Evolutionary conservation across 768 basidiomycete genomes (phyloP).

Genomic region (Termitomyces sp.): DNA sequence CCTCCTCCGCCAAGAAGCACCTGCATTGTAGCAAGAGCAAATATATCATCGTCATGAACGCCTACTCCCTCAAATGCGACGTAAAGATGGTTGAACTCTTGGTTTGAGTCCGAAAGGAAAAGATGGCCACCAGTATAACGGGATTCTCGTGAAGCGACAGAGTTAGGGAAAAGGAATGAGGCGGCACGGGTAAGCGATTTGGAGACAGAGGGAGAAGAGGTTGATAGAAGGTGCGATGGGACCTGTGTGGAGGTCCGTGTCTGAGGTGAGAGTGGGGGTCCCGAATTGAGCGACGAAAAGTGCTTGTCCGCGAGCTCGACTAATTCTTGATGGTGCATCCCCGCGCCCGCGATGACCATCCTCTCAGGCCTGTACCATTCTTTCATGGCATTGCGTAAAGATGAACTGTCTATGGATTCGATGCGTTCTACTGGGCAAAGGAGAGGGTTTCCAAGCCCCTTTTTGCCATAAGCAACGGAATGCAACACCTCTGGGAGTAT

Average conservation of each 20-base stretch:
- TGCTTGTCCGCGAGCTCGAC: slow-evolving; percentile 83
- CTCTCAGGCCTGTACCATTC: slow-evolving; percentile 92
- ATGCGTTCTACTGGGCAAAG: slow-evolving; percentile 87
- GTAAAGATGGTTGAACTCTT: slow-evolving; percentile 91
- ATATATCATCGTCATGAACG: slow-evolving; percentile 89
- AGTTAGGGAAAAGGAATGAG: slow-evolving; percentile 63
- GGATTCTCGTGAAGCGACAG: slow-evolving; percentile 35
- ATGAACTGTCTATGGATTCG: slow-evolving; percentile 54
- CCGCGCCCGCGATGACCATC: slow-evolving; percentile 94
- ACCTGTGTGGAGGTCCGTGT: slow-evolving; percentile 28
- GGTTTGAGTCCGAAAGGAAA: slow-evolving; percentile 54
- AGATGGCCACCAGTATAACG: slow-evolving; percentile 84
- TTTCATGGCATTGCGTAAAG: slow-evolving; percentile 60
- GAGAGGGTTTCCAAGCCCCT: slow-evolving; percentile 85
- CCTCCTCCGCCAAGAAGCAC: slow-evolving; percentile 94
- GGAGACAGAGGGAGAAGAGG: slow-evolving; percentile 48
- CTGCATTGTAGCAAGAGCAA: slow-evolving; percentile 90
- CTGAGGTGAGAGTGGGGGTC: slow-evolving; percentile 24
- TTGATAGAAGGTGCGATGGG: slow-evolving; percentile 57
- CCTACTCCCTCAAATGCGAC: slow-evolving; percentile 90
- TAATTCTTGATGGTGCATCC: slow-evolving; percentile 86
- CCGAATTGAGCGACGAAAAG: slow-evolving; percentile 66
- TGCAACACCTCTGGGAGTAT: slow-evolving; percentile 91
- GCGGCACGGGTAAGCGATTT: slow-evolving; percentile 77
- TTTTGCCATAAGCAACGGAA: slow-evolving; percentile 72